Conservation (phyloP, 805 yeast genomes). For the Candida boleticola region DNA sequence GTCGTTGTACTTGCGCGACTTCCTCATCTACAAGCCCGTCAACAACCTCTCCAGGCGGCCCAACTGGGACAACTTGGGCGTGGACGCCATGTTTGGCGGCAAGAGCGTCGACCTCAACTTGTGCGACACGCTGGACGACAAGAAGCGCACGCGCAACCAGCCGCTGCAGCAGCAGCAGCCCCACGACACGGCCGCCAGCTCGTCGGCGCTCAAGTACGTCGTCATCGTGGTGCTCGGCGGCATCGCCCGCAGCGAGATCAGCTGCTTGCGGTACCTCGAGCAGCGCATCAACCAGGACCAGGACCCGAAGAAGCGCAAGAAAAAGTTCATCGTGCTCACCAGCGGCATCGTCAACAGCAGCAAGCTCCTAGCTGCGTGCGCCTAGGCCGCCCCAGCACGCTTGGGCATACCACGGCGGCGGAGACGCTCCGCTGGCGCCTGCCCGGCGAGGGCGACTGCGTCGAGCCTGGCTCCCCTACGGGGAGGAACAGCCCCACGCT, state of each 20-base stretch:
- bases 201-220: constrained; percentile 18
- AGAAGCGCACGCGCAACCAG: constrained; percentile 3
- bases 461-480: too few relatives aligned
- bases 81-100: constrained; percentile 43
- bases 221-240: constrained; percentile 77
- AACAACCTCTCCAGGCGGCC: constrained; percentile 35
- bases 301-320: constrained; percentile 16
- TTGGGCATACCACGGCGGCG: too few relatives aligned
- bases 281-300: constrained; percentile 24
- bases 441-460: too few relatives aligned
- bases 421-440: too few relatives aligned
- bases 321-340: constrained; percentile 41
- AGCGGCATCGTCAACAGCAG: constrained; percentile 41
- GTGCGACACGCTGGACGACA: constrained; percentile 22
- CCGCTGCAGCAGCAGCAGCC: background rate
- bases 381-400: too few relatives aligned
- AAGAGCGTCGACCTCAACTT: constrained; percentile 37
- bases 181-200: background rate
- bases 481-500: too few relatives aligned
- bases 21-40: constrained; percentile 41
- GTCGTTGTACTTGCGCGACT: constrained; percentile 57
- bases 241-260: constrained; percentile 77
- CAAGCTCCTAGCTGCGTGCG: constrained; percentile 24
- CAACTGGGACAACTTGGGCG: constrained; percentile 44
- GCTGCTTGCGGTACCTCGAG: constrained; percentile 66